Evolutionary conservation across 352 stramenopile genomes (phyloP), one percentile per base, ranked within the genome.

Genomic region (Globisporangium uncinulatum): DNA sequence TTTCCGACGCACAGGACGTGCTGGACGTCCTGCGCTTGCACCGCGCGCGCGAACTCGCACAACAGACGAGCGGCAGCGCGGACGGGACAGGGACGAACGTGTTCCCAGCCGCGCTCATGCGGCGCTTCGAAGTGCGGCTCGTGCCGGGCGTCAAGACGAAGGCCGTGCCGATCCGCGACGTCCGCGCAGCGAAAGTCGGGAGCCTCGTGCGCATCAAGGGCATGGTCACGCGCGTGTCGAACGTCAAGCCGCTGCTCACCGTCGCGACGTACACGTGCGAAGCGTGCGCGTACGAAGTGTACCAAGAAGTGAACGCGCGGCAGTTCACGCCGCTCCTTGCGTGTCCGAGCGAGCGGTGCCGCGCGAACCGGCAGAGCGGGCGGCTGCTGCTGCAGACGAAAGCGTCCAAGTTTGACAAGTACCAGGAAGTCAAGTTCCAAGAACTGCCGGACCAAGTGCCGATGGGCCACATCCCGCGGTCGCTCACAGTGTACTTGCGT

Each of bases 261-360:
- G 97, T 99, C 4, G 94, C 94, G 0, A 99, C 97, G 1, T 99
- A 99, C 78, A 98, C 95, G 21, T 99, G 97, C 66, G 93, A 98
- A 55, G 74, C 85, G 9, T 98, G 93, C 59, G 95, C 95, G 1
- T 97, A 91, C 49, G 97, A 99, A 82, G 86, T 98, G 36, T 99
- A 99, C 66, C 96, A 99, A 65, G 89, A 98, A 54, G 87, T 97
- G 29, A 93, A 96, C 62, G 72, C 84, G 37, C 76, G 89, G 13
- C 86, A 97, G 62, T 99, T 99, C 70, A 96, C 97, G 14, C 97
- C 97, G 4, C 76, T 98, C 50, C 70, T 83, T 1, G 62, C 87
- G 24, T 99, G 97, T 72, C 92, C 92, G 1, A 95, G 83, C 49
- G 78, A 94, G 45, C 76, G 79, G 4, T 99, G 95, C 70, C 65